A percentile compares a stretch with the other conserved stretches of the same genome.
phyloP scores from a whole-genome alignment of 2,329 filamentous ascomycete species.

The Pseudogymnoascus sp. region DNA sequence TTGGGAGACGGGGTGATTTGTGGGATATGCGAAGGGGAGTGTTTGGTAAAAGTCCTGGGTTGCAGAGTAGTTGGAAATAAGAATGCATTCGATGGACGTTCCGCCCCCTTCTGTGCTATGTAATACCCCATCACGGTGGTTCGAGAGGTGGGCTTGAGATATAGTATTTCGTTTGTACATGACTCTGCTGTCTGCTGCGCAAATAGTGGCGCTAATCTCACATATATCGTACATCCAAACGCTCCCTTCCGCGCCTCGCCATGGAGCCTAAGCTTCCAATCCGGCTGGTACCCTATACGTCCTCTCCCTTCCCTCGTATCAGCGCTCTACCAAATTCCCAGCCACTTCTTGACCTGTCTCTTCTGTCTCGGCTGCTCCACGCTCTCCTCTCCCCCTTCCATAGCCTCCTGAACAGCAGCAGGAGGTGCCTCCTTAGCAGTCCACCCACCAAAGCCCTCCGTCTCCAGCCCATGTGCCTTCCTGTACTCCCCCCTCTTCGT shows the following conservation, averaged over 20 bases:
- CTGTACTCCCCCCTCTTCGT: conserved; percentile 80
- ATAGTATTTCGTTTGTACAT: neutral
- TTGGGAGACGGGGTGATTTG: neutral
- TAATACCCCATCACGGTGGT: neutral
- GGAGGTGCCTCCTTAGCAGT: conserved; percentile 28
- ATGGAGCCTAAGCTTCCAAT: neutral
- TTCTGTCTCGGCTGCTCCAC: conserved; percentile 36
- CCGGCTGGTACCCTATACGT: neutral
- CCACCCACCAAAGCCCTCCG: conserved; percentile 48
- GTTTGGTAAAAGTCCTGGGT: conserved; percentile 52
- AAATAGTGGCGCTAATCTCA: neutral
- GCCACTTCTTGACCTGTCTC: conserved; percentile 65
- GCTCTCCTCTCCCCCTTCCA: conserved; percentile 26
- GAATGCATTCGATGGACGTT: neutral
- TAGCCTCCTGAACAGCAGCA: conserved; percentile 7
- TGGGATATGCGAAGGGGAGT: conserved; percentile 58
- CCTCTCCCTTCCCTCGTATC: neutral
- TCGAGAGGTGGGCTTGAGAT: neutral
- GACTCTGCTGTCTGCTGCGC: neutral
- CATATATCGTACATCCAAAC: neutral
- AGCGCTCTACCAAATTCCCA: conserved; percentile 64
- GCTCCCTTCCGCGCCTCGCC: neutral
- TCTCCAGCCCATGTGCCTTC: conserved; percentile 74
- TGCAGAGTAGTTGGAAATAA: neutral
- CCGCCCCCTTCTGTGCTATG: neutral